Percentiles rank a stretch among this genome's conserved stretches.
phyloP scores from a whole-genome alignment of 1,284 basidiomycete genomes.

The Apiotrichum brassicae region DNA sequence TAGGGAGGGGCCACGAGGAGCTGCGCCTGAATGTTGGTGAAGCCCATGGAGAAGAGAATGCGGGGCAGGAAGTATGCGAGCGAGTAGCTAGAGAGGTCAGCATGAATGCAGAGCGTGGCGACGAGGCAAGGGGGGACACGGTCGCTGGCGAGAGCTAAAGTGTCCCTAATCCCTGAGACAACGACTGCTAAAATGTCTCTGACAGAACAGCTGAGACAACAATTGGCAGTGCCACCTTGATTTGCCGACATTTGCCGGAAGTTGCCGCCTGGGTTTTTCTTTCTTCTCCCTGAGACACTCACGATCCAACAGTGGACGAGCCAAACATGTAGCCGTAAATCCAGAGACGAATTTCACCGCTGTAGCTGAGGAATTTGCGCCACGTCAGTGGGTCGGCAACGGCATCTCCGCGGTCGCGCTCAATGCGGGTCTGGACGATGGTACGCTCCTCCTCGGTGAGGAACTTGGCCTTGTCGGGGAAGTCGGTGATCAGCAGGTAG shows the following conservation, averaged over 20 bases:
- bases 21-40: slow-evolving; percentile 27
- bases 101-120: no score
- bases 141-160: no score
- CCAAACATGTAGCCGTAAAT: slow-evolving; percentile 47
- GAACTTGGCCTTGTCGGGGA: slow-evolving; percentile 50
- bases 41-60: slow-evolving; percentile 32
- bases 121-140: no score
- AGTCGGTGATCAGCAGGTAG: slow-evolving; percentile 31
- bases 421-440: slow-evolving; percentile 45
- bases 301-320: slow-evolving; percentile 16
- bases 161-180: no score
- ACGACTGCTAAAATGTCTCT: no score
- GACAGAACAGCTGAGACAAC: no score
- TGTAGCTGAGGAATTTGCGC: slow-evolving; percentile 36
- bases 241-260: no score
- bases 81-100: no score
- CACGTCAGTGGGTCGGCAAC: slow-evolving; percentile 42
- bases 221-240: no score
- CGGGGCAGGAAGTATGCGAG: slow-evolving; percentile 46
- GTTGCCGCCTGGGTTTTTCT: no score
- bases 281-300: no score
- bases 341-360: slow-evolving; percentile 48
- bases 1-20: slow-evolving; percentile 47
- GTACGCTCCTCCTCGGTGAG: slow-evolving; percentile 43
- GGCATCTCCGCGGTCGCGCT: slow-evolving; percentile 48